A percentile compares a stretch with the other conserved stretches of the same genome.
Conservation (phyloP, 192 early-diverging fungal species). For the Podila minutissima region DNA sequence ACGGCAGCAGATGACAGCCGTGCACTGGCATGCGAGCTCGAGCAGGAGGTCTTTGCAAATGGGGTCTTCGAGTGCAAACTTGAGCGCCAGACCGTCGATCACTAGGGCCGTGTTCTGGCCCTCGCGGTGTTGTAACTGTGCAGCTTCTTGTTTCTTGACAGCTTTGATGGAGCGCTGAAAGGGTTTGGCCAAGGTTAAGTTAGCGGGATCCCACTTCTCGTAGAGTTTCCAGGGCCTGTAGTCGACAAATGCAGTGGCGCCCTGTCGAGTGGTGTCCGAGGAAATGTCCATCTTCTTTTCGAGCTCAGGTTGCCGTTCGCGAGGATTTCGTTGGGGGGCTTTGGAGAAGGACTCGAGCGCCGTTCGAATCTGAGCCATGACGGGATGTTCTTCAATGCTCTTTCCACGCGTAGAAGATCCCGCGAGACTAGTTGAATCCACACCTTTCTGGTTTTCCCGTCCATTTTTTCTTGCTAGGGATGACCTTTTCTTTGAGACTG, state of each 20-base stretch:
- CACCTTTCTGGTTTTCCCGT: neutral
- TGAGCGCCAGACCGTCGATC: constrained; percentile 77
- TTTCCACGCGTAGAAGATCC: neutral
- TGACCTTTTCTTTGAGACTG: neutral
- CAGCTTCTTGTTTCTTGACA: constrained; percentile 8
- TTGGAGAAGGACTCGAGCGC: neutral
- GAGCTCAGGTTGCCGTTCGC: neutral
- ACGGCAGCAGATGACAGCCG: constrained; percentile 78
- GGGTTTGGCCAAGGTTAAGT: neutral
- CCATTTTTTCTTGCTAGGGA: neutral
- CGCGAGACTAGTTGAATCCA: too few relatives aligned
- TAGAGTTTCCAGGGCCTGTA: constrained; percentile 4
- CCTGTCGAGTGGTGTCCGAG: neutral
- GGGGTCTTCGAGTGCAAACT: constrained; percentile 60
- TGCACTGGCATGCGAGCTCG: constrained; percentile 65
- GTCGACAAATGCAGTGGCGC: neutral
- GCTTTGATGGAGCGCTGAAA: constrained; percentile 1
- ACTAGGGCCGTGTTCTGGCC: constrained; percentile 60
- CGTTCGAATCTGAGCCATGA: constrained; percentile 1
- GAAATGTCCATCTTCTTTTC: neutral
- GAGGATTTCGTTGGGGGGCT: neutral
- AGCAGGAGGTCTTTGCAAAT: constrained; percentile 58
- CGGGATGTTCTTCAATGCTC: neutral
- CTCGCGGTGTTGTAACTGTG: neutral
- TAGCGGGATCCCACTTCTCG: neutral